These are phyloP conservation scores for Endothia cerciana DNA, from an alignment of 2,329 filamentous ascomycete genomes.

Conservation along the genomic window DNA sequence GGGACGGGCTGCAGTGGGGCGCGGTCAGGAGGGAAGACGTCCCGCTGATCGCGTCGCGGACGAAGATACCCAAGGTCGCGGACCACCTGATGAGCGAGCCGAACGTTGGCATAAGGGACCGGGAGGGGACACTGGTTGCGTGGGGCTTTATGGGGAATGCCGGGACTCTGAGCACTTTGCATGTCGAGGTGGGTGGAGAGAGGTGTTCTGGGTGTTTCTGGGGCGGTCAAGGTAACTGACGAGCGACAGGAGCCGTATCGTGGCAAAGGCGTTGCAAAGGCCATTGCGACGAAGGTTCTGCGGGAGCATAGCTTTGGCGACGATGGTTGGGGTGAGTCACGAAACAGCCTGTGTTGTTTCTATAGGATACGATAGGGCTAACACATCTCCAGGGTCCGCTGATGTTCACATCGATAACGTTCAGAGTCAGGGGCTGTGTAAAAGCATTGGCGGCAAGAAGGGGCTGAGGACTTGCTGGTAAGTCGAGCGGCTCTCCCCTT, in stretches of 20 bases:
- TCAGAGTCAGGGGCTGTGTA: conserved; percentile 65
- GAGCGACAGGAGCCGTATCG: conserved; percentile 56
- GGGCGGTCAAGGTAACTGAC: conserved; percentile 1
- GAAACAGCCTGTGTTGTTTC: background rate
- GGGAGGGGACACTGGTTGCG: conserved; percentile 56
- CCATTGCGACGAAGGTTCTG: conserved; percentile 62
- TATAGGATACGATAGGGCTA: too few relatives aligned
- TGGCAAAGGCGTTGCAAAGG: conserved; percentile 65
- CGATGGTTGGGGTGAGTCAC: conserved; percentile 50
- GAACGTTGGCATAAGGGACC: conserved; percentile 50
- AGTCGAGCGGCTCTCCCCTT: conserved; percentile 34
- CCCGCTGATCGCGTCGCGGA: conserved; percentile 56
- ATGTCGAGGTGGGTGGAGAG: conserved; percentile 33
- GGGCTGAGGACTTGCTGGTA: conserved; percentile 65
- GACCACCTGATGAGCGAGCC: conserved; percentile 49
- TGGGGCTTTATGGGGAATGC: conserved; percentile 64
- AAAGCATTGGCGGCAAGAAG: conserved; percentile 59
- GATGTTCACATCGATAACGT: conserved; percentile 66
- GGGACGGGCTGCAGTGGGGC: conserved; percentile 60
- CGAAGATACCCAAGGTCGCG: conserved; percentile 59
- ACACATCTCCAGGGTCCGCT: conserved; percentile 46
- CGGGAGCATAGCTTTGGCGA: conserved; percentile 52
- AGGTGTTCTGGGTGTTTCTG: conserved; percentile 1
- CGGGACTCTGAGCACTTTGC: conserved; percentile 33
- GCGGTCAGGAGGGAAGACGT: conserved; percentile 56